phyloP scores from a whole-genome alignment of 1,284 basidiomycete species.

The Marasmius tenuissimus region DNA sequence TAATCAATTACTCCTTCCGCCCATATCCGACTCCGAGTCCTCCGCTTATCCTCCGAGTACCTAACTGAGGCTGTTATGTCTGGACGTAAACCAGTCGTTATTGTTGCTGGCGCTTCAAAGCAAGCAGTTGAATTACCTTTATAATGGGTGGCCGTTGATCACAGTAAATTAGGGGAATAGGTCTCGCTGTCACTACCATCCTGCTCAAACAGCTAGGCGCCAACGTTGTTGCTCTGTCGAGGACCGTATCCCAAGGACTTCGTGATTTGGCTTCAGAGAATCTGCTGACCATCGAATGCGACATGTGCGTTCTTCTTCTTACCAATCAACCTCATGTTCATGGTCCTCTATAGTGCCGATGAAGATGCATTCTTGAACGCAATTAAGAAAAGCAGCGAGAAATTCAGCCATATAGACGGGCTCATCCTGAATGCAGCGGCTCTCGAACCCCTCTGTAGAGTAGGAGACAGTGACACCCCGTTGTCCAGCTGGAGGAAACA shows the following conservation, averaged over 20 bases:
- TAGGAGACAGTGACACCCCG: constrained; percentile 35
- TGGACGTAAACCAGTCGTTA: constrained; percentile 46
- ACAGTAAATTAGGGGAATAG: constrained; percentile 67
- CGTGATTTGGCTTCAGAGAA: constrained; percentile 47
- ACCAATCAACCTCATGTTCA: neutral
- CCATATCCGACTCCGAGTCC: neutral
- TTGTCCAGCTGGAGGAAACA: constrained; percentile 55
- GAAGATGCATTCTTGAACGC: constrained; percentile 54
- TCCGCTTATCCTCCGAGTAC: neutral
- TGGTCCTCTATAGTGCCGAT: constrained; percentile 47
- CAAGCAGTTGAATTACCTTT: constrained; percentile 41
- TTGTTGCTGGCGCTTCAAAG: constrained; percentile 74
- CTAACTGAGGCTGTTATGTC: neutral
- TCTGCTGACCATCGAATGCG: constrained; percentile 64
- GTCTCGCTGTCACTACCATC: constrained; percentile 67
- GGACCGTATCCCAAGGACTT: constrained; percentile 67
- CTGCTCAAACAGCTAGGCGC: constrained; percentile 62
- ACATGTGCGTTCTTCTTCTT: constrained; percentile 54
- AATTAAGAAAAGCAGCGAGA: constrained; percentile 45
- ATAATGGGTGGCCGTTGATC: neutral
- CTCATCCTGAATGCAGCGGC: constrained; percentile 81
- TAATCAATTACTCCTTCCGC: neutral
- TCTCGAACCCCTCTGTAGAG: constrained; percentile 51
- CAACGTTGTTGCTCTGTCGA: constrained; percentile 76
- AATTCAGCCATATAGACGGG: constrained; percentile 66